Evolutionary conservation across 2,329 filamentous ascomycete genomes (phyloP), one percentile per base, ranked within the genome.

Genomic region (Stenocarpella maydis): DNA sequence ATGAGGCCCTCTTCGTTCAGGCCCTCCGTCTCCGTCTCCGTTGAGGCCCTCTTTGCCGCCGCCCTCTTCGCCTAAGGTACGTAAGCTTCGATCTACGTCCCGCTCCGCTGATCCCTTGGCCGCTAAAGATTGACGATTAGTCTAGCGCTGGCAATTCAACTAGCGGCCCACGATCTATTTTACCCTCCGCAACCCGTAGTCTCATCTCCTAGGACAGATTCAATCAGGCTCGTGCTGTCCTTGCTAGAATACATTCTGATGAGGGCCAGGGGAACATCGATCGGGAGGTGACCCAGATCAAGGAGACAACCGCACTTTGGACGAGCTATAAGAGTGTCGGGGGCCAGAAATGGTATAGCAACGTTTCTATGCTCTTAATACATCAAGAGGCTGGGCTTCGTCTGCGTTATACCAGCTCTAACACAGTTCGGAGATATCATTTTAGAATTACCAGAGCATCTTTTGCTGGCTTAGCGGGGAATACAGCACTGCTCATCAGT

Each of bases 401-500:
- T 73, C 37, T 76, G 74, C 53, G 72, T 79, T 65, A 76, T 77
- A 12, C 74, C 78, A 63, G 74, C 75, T 28, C 76, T 79, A 72
- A 76, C 73, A 43, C 76, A 78, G 67, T 74, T 80, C 14, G 75
- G 73, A 9, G 77, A 76, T 15, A 74, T 75, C 17, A 70, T 72
- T 79, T 26, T 77, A 79, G 61, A 79, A 78, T 70, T 80, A 76
- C 68, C 77, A 80, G 53, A 74, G 69, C 3, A 70, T 79, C n/a
- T 72, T 79, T 43, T 79, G 81, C 86, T 64, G 83, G 82, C 72
- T 83, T 85, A 26, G 82, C 83, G 67, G 83, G 83, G 74, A 81
- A 81, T 70, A 80, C 81, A 7, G 80, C 83, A 28, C 77, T 86
- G 4, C 77, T 86, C 19, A 85, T 84, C 31, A 82, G 82, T 65